Base-by-base conservation (phyloP, 2,329 filamentous ascomycete genomes). In the Nigrospora oryzae region DNA sequence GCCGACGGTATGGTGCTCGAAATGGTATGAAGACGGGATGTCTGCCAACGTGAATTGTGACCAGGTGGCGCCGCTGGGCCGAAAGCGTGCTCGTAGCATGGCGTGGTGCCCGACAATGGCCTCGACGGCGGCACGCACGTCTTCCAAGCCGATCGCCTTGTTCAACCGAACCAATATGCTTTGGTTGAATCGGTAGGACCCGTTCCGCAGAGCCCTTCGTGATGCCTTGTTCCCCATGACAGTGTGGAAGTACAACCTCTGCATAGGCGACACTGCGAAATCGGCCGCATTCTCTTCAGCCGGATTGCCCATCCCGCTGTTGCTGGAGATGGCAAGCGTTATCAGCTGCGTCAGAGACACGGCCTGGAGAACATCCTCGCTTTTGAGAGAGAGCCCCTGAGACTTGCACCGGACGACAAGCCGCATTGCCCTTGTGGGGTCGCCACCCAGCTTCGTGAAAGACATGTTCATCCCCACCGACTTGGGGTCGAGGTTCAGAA, bases 191-290 rank as follows among this genome's bases (percentile, higher is more conserved):
- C 71, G 65, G 47, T 69, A 71, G 17, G 60, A 66, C 1, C 64
- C 63, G 3, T 64, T 61, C 4, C 51, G 45, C 1, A 53, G 46
- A 34, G 56, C 53, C 23, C 64, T 54, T 13, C 57, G 52, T 23
- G 58, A 56, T 11, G 53, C 46, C 40, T 64, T 57, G 2, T 60
- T 63, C 5, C 67, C 67, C 56, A 73, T 68, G 2, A 61, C 56
- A 0, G 71, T 73, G 49, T 71, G 63, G 42, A 77, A 75, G 52
- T 73, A 74, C 4, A 78, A 61, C 44, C 71, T 68, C 56, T 78
- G 74, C 68, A 77, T 77, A 3, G 74, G 68, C 1, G 74, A 71
- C 11, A 77, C 62, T 11, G 68, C 67, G 49, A 74, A 77, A 31
- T 48, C 60, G 16, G 66, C 64, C 10, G 53, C 45, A 1, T 53